A percentile compares a stretch with the other conserved stretches of the same genome.
Conservation (phyloP, 2,329 filamentous ascomycete genomes). For the Colletotrichum falcatum region DNA sequence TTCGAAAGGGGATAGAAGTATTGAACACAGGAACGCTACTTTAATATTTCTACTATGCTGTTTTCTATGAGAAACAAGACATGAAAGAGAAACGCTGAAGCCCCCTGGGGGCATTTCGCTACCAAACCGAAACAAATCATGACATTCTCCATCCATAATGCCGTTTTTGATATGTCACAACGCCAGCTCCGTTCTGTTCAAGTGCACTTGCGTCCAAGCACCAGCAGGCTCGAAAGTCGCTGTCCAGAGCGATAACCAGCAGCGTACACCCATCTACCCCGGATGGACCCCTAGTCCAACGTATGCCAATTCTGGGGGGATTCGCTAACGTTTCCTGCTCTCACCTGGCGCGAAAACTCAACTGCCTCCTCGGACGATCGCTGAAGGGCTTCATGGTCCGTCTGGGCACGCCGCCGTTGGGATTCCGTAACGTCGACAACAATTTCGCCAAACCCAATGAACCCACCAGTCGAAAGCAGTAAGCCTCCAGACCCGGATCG, state of each 20-base stretch:
- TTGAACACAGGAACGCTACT: not conserved
- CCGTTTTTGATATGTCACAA: not conserved
- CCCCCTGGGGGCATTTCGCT: not conserved
- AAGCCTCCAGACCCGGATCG: constrained; percentile 40
- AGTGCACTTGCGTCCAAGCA: too few relatives aligned
- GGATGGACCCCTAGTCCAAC: constrained; percentile 18
- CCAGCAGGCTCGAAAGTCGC: not conserved
- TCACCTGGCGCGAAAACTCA: constrained; percentile 17
- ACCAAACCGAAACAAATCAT: not conserved
- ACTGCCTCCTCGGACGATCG: constrained; percentile 17
- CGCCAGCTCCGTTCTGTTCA: not conserved
- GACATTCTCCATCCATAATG: not conserved
- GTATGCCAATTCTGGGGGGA: not conserved
- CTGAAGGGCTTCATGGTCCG: constrained; percentile 9
- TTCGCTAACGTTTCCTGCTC: not conserved
- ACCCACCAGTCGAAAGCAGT: constrained; percentile 20
- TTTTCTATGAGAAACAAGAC: not conserved
- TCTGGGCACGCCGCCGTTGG: not conserved
- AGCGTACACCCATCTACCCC: not conserved
- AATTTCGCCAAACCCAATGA: constrained; percentile 37
- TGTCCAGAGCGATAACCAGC: not conserved
- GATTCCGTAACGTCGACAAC: constrained; percentile 26
- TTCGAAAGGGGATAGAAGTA: not conserved
- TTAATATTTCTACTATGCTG: not conserved
- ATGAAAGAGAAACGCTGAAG: constrained; percentile 7